Evolutionary conservation across 306 rosid species (phyloP), one percentile per base, ranked within the genome.

Genomic region (Cicer bijugum): DNA sequence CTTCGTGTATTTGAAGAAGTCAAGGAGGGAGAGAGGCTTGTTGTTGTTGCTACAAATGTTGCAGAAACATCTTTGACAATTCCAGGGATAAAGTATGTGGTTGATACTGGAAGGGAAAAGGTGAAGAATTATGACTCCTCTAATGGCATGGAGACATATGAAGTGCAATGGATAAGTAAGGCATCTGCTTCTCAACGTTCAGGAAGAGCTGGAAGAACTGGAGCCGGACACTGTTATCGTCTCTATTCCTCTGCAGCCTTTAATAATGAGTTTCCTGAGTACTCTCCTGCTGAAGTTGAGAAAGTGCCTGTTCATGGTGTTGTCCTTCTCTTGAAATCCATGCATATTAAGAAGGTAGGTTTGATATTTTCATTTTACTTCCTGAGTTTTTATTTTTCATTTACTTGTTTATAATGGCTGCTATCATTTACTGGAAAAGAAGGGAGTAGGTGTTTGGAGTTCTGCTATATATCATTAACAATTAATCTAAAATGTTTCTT

Each of bases 51-150:
- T 52, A 91, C 96, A 10, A 94, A 94, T 84, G 98, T 94, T 76
- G 98, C 98, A n/a, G 98, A 94, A 86, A 94, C 98, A 69, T 94
- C 98, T 38, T 71, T 94, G 73, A 94, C 97, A 20, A 94, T 94
- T 71, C 97, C 97, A 61, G 94, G 98, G 39, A 80, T 94, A 78
- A 93, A 88, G 86, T 94, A 91, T 74, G 94, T 94, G 58, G 92
- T 91, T 53, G 97, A 94, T 74, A 89, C 97, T 6, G 98, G 98
- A 62, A 89, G 92, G 79, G 97, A 91, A 81, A 94, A 91, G 72
- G 94, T 89, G 75, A 94, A 94, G 79, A 84, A 77, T 19, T 94
- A 91, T 68, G 83, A 89, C 79, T 74, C 92, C 16, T 71, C 87
- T 74, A 94, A 82, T 79, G 98, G 98, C 60, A 88, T 91, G 88